Evolutionary conservation across 495 filamentous ascomycete species (phyloP), one percentile per base, ranked within the genome.

Genomic region (Amniculicola lignicola): DNA sequence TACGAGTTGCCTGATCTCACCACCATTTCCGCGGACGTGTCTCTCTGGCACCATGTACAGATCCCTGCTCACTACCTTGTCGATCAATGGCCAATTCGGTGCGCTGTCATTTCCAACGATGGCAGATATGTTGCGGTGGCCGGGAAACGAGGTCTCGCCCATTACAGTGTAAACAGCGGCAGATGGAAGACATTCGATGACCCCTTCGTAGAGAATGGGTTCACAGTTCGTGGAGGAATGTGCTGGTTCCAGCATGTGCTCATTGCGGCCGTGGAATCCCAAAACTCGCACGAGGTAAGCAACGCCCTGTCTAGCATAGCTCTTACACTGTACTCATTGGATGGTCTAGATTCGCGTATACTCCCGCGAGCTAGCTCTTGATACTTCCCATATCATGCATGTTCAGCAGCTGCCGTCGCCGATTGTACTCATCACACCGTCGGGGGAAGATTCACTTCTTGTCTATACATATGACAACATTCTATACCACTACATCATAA

Each of bases 391-490:
- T 2, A 72, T 88, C 18, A 74, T 95, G 60, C 84, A 90, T 63
- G 75, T 78, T 9, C 86, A 96, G 71, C 79, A 80, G 55, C 80
- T 99, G 49, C 81, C 86, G 25, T 82, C 91, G 0, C 87, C 94
- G 16, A 85, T 92, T 7, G 88, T 97, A 1, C 79, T 92, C 33
- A 86, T 96, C 42, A 84, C 90, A 1, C 81, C 85, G 1, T 92
- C 89, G 1, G 93, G 94, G 28, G 88, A 94, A 54, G 94, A 97
- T 70, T 97, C 93, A 2, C 77, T 97, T 12, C 79, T 99, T 19
- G 92, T 95, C 38, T 99, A 97, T 67, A 97, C 94, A 1, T 89
- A 94, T 66, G 90, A 96, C 65, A 99, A 99, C 68, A 81, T 94
- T 21, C 79, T 99, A 12, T 93, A 95, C 58, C 94, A 99, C 62